Conservation (phyloP, 495 filamentous ascomycete species). For the Cercophora samala region DNA sequence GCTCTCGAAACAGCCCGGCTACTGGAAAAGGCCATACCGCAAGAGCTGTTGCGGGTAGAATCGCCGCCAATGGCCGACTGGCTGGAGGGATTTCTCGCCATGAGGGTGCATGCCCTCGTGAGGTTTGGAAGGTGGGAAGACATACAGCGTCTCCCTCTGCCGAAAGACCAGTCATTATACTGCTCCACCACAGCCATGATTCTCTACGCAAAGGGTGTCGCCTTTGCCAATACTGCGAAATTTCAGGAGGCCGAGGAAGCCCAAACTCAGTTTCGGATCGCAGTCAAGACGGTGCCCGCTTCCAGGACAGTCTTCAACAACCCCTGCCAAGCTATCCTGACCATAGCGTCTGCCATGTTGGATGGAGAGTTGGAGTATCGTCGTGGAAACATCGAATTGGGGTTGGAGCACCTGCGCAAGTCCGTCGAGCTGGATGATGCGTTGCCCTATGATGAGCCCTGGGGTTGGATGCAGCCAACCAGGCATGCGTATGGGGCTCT, state of each 20-base stretch:
- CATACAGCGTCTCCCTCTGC: conserved; percentile 48
- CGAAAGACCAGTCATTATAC: conserved; percentile 53
- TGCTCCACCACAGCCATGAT: conserved; percentile 60
- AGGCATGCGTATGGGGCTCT: conserved; percentile 64
- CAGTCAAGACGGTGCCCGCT: conserved; percentile 44
- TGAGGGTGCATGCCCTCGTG: conserved; percentile 61
- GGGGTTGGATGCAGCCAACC: conserved; percentile 68
- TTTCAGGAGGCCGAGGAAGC: conserved; percentile 48
- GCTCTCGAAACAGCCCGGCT: conserved; percentile 53
- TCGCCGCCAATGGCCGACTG: conserved; percentile 71
- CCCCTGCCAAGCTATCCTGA: conserved; percentile 56
- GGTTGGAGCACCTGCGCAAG: conserved; percentile 51
- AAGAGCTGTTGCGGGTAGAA: conserved; percentile 56
- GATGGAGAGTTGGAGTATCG: conserved; percentile 69
- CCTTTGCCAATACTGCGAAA: conserved; percentile 52
- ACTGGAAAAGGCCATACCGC: conserved; percentile 55
- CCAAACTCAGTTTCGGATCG: conserved; percentile 44
- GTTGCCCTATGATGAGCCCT: conserved; percentile 64
- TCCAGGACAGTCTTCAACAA: conserved; percentile 65
- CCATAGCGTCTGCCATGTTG: conserved; percentile 59
- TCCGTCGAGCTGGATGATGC: conserved; percentile 55
- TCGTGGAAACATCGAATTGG: conserved; percentile 49
- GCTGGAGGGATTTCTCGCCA: conserved; percentile 61
- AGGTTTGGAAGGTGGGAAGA: conserved; percentile 66
- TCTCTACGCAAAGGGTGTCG: conserved; percentile 63